Percentiles rank a stretch among this genome's conserved stretches.
phyloP scores from a whole-genome alignment of 1,284 basidiomycete species.

The Cerrena zonata region DNA sequence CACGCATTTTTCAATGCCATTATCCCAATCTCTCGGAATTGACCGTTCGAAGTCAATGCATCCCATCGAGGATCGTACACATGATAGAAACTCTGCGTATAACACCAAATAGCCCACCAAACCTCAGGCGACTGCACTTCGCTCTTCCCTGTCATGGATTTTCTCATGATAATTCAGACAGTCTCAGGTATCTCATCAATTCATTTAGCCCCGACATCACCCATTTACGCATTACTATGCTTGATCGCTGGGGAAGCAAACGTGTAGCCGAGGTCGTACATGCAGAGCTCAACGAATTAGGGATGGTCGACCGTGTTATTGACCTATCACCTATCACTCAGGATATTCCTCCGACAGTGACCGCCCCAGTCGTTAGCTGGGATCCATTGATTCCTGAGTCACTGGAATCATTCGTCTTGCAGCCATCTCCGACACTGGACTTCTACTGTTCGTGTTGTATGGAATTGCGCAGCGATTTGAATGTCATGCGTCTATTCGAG shows the following conservation, averaged over 20 bases:
- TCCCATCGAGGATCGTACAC: constrained; percentile 10
- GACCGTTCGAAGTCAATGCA: constrained; percentile 25
- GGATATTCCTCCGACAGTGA: constrained; percentile 5
- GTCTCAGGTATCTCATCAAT: constrained; percentile 16
- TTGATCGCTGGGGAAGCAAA: constrained; percentile 21
- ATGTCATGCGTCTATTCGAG: constrained; percentile 23
- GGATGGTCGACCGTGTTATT: constrained; percentile 16
- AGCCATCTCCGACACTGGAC: constrained; percentile 22
- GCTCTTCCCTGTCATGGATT: constrained; percentile 21
- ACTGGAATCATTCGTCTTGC: constrained; percentile 19
- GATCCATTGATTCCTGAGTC: constrained; percentile 16
- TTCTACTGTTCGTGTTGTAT: constrained; percentile 27
- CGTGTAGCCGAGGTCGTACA: constrained; percentile 20
- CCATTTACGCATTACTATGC: constrained; percentile 26
- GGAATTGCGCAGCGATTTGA: constrained; percentile 22
- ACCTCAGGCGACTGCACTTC: constrained; percentile 23
- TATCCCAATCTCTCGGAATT: constrained; percentile 22
- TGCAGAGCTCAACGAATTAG: constrained; percentile 23
- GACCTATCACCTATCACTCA: constrained; percentile 10
- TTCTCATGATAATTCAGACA: constrained; percentile 13
- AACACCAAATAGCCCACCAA: constrained; percentile 6
- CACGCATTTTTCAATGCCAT: constrained; percentile 13
- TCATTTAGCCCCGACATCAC: constrained; percentile 20
- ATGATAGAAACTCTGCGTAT: not conserved
- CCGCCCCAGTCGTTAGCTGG: constrained; percentile 22